These are phyloP conservation scores for Carpinus fangiana DNA, from an alignment of 306 rosid genomes.

Conservation along the genomic window DNA sequence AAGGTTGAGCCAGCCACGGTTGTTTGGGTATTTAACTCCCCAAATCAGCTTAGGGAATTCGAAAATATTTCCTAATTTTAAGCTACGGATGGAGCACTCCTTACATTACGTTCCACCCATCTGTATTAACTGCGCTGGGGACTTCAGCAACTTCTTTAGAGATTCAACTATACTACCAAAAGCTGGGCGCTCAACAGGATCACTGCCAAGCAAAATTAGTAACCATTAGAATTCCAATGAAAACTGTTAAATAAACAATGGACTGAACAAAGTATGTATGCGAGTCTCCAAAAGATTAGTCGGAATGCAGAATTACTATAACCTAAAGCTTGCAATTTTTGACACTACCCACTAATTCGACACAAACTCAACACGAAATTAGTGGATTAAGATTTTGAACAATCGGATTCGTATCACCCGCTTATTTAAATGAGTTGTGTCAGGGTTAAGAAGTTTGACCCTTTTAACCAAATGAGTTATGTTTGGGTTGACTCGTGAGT, in stretches of 20 bases:
- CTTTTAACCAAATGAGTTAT: too few relatives aligned
- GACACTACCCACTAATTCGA: too few relatives aligned
- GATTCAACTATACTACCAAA: slow-evolving; percentile 66
- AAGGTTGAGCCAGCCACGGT: slow-evolving; percentile 28
- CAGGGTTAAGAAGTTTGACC: too few relatives aligned
- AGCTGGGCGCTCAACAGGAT: slow-evolving; percentile 75
- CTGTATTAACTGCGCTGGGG: slow-evolving; percentile 68
- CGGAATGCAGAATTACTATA: too few relatives aligned
- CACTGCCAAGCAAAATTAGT: slow-evolving; percentile 49
- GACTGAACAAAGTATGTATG: not conserved
- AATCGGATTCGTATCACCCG: too few relatives aligned
- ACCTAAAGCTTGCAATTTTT: too few relatives aligned
- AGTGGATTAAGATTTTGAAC: too few relatives aligned
- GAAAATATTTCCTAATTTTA: not conserved
- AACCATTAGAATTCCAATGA: slow-evolving; percentile 25
- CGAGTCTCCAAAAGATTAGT: too few relatives aligned
- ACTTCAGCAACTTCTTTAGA: slow-evolving; percentile 78
- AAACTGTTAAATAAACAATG: slow-evolving; percentile 1
- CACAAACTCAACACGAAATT: too few relatives aligned
- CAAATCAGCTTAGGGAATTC: slow-evolving; percentile 16
- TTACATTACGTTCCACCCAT: slow-evolving; percentile 46
- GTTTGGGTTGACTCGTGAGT: too few relatives aligned
- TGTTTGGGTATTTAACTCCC: slow-evolving; percentile 32
- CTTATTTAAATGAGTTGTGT: too few relatives aligned
- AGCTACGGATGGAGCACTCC: slow-evolving; percentile 7